Evolutionary conservation across 139 green algal species (phyloP).

Genomic region (Penium margaritaceum): DNA sequence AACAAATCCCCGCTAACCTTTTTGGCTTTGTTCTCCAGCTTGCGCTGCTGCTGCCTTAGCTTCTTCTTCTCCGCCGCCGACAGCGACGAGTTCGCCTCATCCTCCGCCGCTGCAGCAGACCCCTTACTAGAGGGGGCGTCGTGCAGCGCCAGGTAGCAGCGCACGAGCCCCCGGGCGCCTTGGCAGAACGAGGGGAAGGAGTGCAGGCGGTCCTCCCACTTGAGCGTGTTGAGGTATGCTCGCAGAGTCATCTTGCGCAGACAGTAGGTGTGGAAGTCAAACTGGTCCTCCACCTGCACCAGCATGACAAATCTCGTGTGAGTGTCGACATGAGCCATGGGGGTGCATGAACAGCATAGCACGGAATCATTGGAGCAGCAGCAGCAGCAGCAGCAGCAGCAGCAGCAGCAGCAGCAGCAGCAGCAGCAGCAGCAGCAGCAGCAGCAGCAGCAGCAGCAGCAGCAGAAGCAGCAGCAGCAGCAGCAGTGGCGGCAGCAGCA

Average conservation of each 20-base stretch:
- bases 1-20: no score
- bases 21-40: no score
- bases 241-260: slow-evolving; percentile 91
- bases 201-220: slow-evolving; percentile 74
- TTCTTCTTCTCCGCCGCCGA: slow-evolving; percentile 38
- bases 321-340: no score
- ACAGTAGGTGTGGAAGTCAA: slow-evolving; percentile 98
- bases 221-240: slow-evolving; percentile 80
- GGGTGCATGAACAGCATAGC: no score
- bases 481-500: no score
- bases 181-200: slow-evolving; percentile 60
- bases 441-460: no score
- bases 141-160: slow-evolving; percentile 38
- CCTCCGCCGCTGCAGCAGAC: slow-evolving; percentile 29
- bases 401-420: no score
- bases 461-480: no score
- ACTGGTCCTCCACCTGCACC: slow-evolving; percentile 86
- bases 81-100: slow-evolving; percentile 37
- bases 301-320: no score
- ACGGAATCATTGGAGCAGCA: no score
- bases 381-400: no score
- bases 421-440: no score
- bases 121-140: slow-evolving; percentile 29
- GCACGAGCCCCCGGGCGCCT: slow-evolving; percentile 66
- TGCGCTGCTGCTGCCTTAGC: slow-evolving; percentile 47